Evolutionary conservation across 2,329 filamentous ascomycete species (phyloP).

Genomic region (Alternaria infectoria): DNA sequence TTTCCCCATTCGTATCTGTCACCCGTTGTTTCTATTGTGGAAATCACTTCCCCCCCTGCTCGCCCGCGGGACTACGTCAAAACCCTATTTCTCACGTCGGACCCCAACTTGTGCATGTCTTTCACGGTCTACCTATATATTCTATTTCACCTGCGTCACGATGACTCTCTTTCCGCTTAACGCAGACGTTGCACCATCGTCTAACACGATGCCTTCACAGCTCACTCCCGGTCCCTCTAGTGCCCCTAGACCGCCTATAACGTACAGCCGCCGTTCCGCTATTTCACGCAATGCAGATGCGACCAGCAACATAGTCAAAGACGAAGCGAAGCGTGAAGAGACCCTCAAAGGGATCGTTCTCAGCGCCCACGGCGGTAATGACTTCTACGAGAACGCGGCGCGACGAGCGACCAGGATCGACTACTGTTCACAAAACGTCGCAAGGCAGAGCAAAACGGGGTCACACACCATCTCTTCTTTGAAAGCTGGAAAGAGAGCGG

Average conservation of each 20-base stretch:
- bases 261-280: neutral
- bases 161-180: neutral
- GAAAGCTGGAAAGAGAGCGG: neutral
- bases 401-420: neutral
- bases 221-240: neutral
- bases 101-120: neutral
- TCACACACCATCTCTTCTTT: neutral
- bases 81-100: neutral
- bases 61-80: neutral
- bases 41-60: neutral
- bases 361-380: neutral
- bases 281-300: neutral
- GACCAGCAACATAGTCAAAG: neutral
- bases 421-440: neutral
- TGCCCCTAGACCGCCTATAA: neutral
- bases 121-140: neutral
- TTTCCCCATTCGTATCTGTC: neutral
- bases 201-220: neutral
- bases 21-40: neutral
- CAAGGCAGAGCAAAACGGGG: neutral
- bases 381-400: neutral
- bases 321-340: slow-evolving; percentile 3
- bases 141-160: neutral
- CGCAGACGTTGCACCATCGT: neutral
- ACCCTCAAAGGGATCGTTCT: neutral